Conservation (phyloP, 2,329 filamentous ascomycete genomes). For the Neodidymelliopsis sp. region DNA sequence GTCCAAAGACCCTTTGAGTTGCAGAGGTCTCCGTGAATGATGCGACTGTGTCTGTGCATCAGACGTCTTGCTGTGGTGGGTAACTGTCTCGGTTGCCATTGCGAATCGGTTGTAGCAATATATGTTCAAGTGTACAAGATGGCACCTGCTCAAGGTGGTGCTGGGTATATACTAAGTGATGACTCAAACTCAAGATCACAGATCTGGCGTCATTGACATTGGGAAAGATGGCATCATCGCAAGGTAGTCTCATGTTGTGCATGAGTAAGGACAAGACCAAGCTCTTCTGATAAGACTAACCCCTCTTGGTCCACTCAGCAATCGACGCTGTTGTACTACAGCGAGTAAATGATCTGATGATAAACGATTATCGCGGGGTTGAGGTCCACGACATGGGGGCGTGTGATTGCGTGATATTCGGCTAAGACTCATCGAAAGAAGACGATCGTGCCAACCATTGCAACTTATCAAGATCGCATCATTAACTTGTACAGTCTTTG, state of each 20-base stretch:
- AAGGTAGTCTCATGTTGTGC: slow-evolving; percentile 1
- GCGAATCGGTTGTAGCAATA: not conserved
- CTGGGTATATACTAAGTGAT: too few relatives aligned
- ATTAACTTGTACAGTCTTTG: not conserved
- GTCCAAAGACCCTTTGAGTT: slow-evolving; percentile 58
- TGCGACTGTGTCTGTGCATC: slow-evolving; percentile 13
- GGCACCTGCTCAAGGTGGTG: too few relatives aligned
- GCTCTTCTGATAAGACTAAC: slow-evolving; percentile 6
- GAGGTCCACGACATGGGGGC: slow-evolving; percentile 13
- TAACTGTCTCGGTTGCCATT: slow-evolving; percentile 31
- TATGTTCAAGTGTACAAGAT: too few relatives aligned
- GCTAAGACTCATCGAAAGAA: too few relatives aligned
- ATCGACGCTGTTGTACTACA: too few relatives aligned
- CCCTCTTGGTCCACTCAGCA: too few relatives aligned
- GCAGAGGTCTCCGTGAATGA: slow-evolving; percentile 24
- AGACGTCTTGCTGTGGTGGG: slow-evolving; percentile 12
- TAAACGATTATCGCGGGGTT: slow-evolving; percentile 9
- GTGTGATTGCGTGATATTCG: slow-evolving; percentile 13
- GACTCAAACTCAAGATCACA: too few relatives aligned
- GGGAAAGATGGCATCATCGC: slow-evolving; percentile 12
- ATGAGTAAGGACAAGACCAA: not conserved
- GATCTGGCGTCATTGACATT: not conserved
- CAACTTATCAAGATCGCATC: not conserved
- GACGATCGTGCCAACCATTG: not conserved
- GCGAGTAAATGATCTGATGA: not conserved